phyloP scores from a whole-genome alignment of 176 grass and related monocot species.

The Saccharum officinarum region DNA sequence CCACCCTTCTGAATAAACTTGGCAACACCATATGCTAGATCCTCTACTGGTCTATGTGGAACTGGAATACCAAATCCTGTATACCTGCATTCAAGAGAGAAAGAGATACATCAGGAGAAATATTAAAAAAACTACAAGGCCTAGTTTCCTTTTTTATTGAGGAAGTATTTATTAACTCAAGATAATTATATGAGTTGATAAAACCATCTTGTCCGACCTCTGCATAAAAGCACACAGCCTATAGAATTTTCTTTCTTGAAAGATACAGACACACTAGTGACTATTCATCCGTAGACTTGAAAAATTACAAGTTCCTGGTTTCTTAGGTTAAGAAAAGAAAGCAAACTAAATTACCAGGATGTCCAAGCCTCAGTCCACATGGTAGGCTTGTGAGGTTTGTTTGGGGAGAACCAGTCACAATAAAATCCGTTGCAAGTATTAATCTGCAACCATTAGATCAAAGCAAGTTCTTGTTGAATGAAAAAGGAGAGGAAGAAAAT shows the following conservation, averaged over 20 bases:
- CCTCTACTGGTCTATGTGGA: constrained; percentile 87
- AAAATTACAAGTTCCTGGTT: not conserved
- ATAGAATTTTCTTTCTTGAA: not conserved
- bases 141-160: not conserved
- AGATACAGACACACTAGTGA: not conserved
- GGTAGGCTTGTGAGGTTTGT: constrained; percentile 83
- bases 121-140: not conserved
- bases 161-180: not conserved
- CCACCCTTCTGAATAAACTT: constrained; percentile 96
- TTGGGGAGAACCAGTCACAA: constrained; percentile 88
- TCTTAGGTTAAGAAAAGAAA: constrained; percentile 13
- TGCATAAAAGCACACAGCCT: not conserved
- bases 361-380: constrained; percentile 99
- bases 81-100: constrained; percentile 57
- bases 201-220: not conserved
- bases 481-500: not conserved
- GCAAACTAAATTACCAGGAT: constrained; percentile 67
- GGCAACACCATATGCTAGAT: constrained; percentile 89
- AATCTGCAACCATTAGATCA: constrained; percentile 57
- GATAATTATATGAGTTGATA: not conserved
- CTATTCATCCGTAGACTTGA: not conserved
- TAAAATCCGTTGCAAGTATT: constrained; percentile 98
- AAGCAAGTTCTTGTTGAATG: not conserved
- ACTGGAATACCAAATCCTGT: constrained; percentile 92
- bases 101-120: constrained; percentile 33